These are phyloP conservation scores for Tulasnella sp. DNA, from an alignment of 768 basidiomycete species.

Conservation along the genomic window DNA sequence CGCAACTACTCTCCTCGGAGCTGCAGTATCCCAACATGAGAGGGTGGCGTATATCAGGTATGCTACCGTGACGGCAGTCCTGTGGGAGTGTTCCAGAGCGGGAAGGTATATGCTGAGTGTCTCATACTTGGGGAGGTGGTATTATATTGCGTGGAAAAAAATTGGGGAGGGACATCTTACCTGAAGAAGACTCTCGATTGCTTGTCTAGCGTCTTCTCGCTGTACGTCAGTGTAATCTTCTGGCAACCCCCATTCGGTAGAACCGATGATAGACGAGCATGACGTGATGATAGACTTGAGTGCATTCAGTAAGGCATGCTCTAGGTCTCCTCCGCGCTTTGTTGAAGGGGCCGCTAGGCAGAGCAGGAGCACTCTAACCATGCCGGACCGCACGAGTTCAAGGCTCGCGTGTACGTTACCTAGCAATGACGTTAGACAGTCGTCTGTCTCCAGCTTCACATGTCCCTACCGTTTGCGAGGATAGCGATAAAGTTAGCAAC, in stretches of 20 bases:
- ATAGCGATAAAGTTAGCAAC: slow-evolving; percentile 14
- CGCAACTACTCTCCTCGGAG: not conserved
- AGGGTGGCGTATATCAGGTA: slow-evolving; percentile 2
- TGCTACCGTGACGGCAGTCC: not conserved
- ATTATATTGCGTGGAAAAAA: not conserved
- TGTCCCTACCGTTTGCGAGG: slow-evolving; percentile 5
- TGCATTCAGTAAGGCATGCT: slow-evolving; percentile 9
- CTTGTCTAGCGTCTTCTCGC: slow-evolving; percentile 9
- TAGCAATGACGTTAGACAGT: not conserved
- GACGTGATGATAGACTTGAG: slow-evolving; percentile 13
- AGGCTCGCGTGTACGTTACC: not conserved
- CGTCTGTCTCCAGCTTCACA: not conserved
- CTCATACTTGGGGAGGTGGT: slow-evolving; percentile 5
- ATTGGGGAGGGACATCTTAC: not conserved
- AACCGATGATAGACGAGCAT: slow-evolving; percentile 8
- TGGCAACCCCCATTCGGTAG: not conserved
- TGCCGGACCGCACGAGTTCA: not conserved
- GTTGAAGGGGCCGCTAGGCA: slow-evolving; percentile 4
- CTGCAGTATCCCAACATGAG: slow-evolving; percentile 11
- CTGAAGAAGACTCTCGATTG: slow-evolving; percentile 10
- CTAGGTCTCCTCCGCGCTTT: not conserved
- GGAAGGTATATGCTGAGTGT: slow-evolving; percentile 16
- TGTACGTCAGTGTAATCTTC: slow-evolving; percentile 1
- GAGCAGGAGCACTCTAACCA: slow-evolving; percentile 1
- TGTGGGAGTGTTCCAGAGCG: not conserved